These are phyloP conservation scores for Clitopilus hobsonii DNA, from an alignment of 768 basidiomycete species.

Conservation along the genomic window DNA sequence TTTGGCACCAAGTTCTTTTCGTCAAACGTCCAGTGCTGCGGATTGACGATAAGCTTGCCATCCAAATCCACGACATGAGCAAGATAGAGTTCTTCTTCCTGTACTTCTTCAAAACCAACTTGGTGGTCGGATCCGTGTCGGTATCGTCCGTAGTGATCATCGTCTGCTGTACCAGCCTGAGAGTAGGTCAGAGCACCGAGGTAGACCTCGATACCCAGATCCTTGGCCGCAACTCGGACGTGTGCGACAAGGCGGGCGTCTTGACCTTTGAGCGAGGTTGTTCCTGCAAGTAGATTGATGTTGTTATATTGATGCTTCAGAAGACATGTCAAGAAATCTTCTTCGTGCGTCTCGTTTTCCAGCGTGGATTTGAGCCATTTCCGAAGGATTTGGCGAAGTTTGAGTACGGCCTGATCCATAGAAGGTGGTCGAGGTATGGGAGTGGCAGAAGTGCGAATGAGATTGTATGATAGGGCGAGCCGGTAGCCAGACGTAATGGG, in stretches of 20 bases:
- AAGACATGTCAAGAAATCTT: conserved; percentile 22
- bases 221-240: not conserved
- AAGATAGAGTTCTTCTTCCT: not conserved
- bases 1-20: not conserved
- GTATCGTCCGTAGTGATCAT: not conserved
- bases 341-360: conserved; percentile 8
- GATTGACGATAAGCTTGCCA: not conserved
- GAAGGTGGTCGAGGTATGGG: conserved; percentile 23
- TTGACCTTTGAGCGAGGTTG: conserved; percentile 11
- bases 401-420: conserved; percentile 11
- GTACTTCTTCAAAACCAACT: not conserved
- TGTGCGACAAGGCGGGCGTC: conserved; percentile 14
- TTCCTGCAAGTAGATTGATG: conserved; percentile 15
- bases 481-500: conserved; percentile 44
- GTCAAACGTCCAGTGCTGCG: not conserved
- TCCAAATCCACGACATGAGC: not conserved
- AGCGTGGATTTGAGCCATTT: conserved; percentile 29
- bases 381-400: conserved; percentile 26
- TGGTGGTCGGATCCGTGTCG: not conserved
- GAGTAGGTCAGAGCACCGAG: conserved; percentile 1
- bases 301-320: conserved; percentile 29
- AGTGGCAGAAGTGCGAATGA: conserved; percentile 26
- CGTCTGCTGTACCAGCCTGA: conserved; percentile 4
- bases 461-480: conserved; percentile 46
- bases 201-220: not conserved